Conservation (phyloP, 805 yeast species). For the Saccharomycopsis synnaedendra region DNA sequence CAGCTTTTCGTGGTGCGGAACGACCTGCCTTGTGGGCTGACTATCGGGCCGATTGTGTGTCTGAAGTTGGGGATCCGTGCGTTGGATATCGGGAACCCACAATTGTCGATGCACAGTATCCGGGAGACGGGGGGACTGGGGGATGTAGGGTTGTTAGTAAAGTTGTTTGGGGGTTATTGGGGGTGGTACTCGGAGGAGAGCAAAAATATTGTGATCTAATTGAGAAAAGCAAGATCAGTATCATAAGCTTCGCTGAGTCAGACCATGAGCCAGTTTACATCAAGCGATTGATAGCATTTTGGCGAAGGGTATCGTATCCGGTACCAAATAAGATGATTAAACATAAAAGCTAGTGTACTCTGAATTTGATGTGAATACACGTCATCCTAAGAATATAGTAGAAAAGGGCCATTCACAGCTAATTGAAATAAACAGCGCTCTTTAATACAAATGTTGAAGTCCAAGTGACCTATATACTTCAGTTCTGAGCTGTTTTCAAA, state of each 20-base stretch:
- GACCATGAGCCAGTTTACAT: background rate
- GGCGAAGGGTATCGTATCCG: too few relatives aligned
- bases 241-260: background rate
- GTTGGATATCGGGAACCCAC: slow-evolving; percentile 84
- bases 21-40: slow-evolving; percentile 91
- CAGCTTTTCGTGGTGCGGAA: slow-evolving; percentile 91
- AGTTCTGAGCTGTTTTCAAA: too few relatives aligned
- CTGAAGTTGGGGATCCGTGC: slow-evolving; percentile 82
- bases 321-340: too few relatives aligned
- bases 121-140: slow-evolving; percentile 82
- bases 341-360: too few relatives aligned
- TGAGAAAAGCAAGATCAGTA: background rate
- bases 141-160: slow-evolving; percentile 55
- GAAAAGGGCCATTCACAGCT: too few relatives aligned
- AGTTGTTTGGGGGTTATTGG: slow-evolving; percentile 54
- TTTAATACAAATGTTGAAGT: too few relatives aligned
- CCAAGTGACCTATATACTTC: too few relatives aligned
- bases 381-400: too few relatives aligned
- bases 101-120: slow-evolving; percentile 85
- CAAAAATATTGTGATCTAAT: background rate
- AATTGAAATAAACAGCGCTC: too few relatives aligned
- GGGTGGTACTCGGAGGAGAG: slow-evolving; percentile 25
- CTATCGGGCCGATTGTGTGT: slow-evolving; percentile 90
- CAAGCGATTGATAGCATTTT: background rate
- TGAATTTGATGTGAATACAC: too few relatives aligned